Base-by-base conservation (phyloP, 2,329 filamentous ascomycete genomes). In the Cercospora berteroae region DNA sequence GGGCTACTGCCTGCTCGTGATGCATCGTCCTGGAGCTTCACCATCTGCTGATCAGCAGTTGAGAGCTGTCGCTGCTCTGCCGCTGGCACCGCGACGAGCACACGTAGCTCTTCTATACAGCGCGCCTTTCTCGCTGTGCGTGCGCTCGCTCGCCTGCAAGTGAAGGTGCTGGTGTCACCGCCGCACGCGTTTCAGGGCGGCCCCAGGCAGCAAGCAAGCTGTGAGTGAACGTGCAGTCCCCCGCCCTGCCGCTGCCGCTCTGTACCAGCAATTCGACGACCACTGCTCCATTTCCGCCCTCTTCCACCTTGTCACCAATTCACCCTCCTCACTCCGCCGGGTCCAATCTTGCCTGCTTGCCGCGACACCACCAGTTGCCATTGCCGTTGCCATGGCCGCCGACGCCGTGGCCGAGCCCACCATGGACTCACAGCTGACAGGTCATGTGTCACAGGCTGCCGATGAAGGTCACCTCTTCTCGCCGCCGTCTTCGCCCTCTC, bases 361-460 rank as follows among this genome's bases (percentile, higher is more conserved):
- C 23, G 25, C 25, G 12, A 13, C 25, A 29, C 6, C 25, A n/a
- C 52, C 48, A 20, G 9, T 27, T 16, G 20, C 48, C 52, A 31
- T 25, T 18, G 52, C 25, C 52, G 9, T 29, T 18, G 52, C n/a
- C 52, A 31, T 57, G 52, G 52, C 52, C 29, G 52, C 52, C 48
- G 48, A 52, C 48, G 48, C 48, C 48, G 48, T 27, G 18, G 18
- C 48, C 52, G 52, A 57, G 52, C 52, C 25, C 52, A 8, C 10
- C 52, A 57, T 20, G 23, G 20, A 31, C 20, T 57, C 52, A 18
- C 48, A 5, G 25, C 68, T 70, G 57, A 70, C 64, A 18, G 64
- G 52, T 67, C 68, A 67, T 66, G 61, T 70, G 64, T 50, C 63
- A 65, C 66, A 70, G 68, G 56, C 33, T n/a, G 62, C 57, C 42